Evolutionary conservation across 768 basidiomycete genomes (phyloP).

Genomic region (Sutorius australiensis): DNA sequence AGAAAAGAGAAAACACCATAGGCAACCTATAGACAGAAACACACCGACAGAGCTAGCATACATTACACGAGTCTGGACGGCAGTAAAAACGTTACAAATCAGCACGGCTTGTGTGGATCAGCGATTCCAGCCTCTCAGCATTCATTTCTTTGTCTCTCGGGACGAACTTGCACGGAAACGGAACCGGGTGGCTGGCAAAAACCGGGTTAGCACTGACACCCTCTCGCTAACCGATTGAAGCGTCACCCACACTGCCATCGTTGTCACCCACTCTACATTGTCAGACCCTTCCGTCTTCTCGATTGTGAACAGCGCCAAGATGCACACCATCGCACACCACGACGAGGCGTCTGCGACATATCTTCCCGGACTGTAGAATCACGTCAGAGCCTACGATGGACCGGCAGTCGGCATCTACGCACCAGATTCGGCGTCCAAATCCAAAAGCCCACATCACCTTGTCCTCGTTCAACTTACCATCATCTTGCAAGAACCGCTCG

Average conservation of each 20-base stretch:
- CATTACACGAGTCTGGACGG: neutral
- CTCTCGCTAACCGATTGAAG: neutral
- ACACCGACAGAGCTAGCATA: too few relatives aligned
- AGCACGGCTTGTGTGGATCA: conserved; percentile 7
- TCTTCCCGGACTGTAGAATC: conserved; percentile 15
- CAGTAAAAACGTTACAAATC: neutral
- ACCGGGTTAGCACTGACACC: neutral
- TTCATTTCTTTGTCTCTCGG: conserved; percentile 17
- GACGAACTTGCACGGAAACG: conserved; percentile 15
- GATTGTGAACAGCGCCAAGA: conserved; percentile 17
- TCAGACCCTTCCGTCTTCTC: conserved; percentile 14
- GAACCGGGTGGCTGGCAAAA: conserved; percentile 11
- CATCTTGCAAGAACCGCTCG: conserved; percentile 32
- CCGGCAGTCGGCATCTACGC: neutral
- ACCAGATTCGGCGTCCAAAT: conserved; percentile 24
- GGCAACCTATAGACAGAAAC: too few relatives aligned
- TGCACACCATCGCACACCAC: conserved; percentile 21
- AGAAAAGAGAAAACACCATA: neutral
- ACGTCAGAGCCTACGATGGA: neutral
- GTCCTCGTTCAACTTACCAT: conserved; percentile 18
- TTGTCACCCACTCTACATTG: conserved; percentile 17
- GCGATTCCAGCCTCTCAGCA: conserved; percentile 6
- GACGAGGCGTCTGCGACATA: conserved; percentile 20
- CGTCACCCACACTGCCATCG: conserved; percentile 7
- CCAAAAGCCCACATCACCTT: conserved; percentile 13